A percentile compares a stretch with the other conserved stretches of the same genome.
Evolutionary conservation across 768 basidiomycete genomes (phyloP).

Genomic region (Cubamyces sp.): DNA sequence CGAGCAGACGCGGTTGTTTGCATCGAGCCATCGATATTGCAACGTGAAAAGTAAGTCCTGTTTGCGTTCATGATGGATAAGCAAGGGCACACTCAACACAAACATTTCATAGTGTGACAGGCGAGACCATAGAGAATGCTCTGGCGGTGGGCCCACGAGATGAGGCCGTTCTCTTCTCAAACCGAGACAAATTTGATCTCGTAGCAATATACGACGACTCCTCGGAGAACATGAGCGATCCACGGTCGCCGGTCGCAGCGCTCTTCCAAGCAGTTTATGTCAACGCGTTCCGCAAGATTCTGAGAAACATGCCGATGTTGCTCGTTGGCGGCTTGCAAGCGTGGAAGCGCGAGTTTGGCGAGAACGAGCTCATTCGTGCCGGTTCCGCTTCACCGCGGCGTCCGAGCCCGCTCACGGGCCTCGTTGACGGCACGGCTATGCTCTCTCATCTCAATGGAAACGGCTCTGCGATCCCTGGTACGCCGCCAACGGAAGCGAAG

Average conservation of each 20-base stretch:
- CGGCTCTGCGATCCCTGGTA: slow-evolving; percentile 8
- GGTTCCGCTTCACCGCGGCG: slow-evolving; percentile 16
- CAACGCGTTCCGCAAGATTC: slow-evolving; percentile 68
- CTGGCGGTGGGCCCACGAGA: slow-evolving; percentile 69
- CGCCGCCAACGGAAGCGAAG: slow-evolving; percentile 16
- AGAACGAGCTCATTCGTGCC: slow-evolving; percentile 39
- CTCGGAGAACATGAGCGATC: slow-evolving; percentile 54
- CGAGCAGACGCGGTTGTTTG: slow-evolving; percentile 72
- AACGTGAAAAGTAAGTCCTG: slow-evolving; percentile 63
- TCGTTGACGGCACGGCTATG: slow-evolving; percentile 17
- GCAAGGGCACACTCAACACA: no score
- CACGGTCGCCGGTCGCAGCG: slow-evolving; percentile 55
- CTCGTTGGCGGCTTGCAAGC: slow-evolving; percentile 84
- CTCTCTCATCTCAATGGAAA: slow-evolving; percentile 3
- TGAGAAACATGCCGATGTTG: slow-evolving; percentile 78
- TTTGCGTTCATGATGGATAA: no score
- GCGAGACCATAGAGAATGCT: slow-evolving; percentile 70
- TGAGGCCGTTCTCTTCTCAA: slow-evolving; percentile 76
- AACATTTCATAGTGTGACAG: slow-evolving; percentile 55
- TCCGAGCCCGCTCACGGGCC: slow-evolving; percentile 4
- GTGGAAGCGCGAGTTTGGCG: slow-evolving; percentile 69
- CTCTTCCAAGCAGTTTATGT: slow-evolving; percentile 76
- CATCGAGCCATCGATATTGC: slow-evolving; percentile 80
- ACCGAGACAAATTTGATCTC: slow-evolving; percentile 87
- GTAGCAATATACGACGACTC: slow-evolving; percentile 82